Conservation (phyloP, 345 rosid genomes). For the Hibiscus mutabilis region DNA sequence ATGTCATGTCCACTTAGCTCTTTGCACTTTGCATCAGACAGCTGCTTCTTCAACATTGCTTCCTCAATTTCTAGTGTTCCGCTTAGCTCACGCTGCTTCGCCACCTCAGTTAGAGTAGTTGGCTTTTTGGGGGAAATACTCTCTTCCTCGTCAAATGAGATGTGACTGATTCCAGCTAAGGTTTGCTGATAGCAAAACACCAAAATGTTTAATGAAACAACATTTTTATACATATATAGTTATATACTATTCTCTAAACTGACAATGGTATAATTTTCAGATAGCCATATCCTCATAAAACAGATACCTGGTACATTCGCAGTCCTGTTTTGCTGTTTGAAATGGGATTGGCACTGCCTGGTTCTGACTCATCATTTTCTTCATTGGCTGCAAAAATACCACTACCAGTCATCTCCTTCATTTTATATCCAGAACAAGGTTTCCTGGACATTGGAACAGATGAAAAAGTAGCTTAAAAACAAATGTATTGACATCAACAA, state of each 20-base stretch:
- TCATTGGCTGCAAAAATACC: slow-evolving; percentile 69
- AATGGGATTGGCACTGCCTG: slow-evolving; percentile 39
- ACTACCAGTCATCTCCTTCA: slow-evolving; percentile 95
- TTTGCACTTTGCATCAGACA: slow-evolving; percentile 81
- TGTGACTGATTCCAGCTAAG: slow-evolving; percentile 51
- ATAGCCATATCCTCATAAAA: not conserved
- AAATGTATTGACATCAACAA: no score
- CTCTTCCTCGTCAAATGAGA: slow-evolving; percentile 86
- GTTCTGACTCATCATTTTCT: slow-evolving; percentile 45
- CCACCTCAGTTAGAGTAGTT: slow-evolving; percentile 60
- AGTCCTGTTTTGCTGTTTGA: slow-evolving; percentile 45
- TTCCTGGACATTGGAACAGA: slow-evolving; percentile 36
- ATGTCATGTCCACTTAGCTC: slow-evolving; percentile 93
- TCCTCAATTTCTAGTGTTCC: slow-evolving; percentile 70
- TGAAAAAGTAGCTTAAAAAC: no score
- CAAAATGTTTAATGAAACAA: not conserved
- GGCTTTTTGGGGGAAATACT: slow-evolving; percentile 72
- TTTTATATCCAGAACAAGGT: slow-evolving; percentile 88
- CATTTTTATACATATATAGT: no score
- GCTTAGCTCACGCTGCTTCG: slow-evolving; percentile 92
- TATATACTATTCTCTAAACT: not conserved
- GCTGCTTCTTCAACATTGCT: slow-evolving; percentile 61
- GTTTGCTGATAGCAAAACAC: slow-evolving; percentile 50
- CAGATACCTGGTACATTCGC: slow-evolving; percentile 78
- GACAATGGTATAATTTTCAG: not conserved